Evolutionary conservation across 208 protist genomes (phyloP).

Genomic region (Kentomonas sorsogonicus): DNA sequence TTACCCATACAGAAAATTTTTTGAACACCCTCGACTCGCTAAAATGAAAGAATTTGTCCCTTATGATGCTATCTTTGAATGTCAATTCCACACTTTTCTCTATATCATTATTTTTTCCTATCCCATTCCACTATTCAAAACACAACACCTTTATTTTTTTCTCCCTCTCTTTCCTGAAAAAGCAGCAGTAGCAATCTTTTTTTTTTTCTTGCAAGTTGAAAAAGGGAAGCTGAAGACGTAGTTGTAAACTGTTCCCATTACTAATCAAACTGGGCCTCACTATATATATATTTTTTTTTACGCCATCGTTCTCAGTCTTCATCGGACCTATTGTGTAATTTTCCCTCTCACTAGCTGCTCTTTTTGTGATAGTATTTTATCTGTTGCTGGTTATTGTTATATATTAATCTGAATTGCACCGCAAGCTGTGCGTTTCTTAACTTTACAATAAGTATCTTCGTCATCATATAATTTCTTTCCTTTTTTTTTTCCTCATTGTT

Average conservation of each 20-base stretch:
- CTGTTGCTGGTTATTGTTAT: too few relatives aligned
- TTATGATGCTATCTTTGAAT: background rate
- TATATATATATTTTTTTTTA: slow-evolving; percentile 5
- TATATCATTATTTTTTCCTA: slow-evolving; percentile 1
- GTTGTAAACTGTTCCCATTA: too few relatives aligned
- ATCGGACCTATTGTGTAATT: background rate
- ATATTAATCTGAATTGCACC: too few relatives aligned
- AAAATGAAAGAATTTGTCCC: background rate
- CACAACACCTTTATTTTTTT: slow-evolving; percentile 3
- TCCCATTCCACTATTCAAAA: too few relatives aligned
- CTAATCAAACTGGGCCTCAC: too few relatives aligned
- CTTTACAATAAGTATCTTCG: background rate
- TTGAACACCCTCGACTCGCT: too few relatives aligned
- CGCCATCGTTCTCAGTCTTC: slow-evolving; percentile 3
- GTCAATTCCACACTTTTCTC: background rate
- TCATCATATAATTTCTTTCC: background rate
- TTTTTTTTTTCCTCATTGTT: slow-evolving; percentile 6
- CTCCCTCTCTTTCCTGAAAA: background rate
- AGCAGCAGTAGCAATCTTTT: background rate
- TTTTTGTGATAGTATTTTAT: too few relatives aligned
- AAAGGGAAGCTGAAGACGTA: too few relatives aligned
- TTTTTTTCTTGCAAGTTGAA: background rate
- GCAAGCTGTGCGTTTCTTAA: slow-evolving; percentile 1
- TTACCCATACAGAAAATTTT: too few relatives aligned
- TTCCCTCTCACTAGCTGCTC: too few relatives aligned